phyloP scores from a whole-genome alignment of 1,284 basidiomycete species.

The Cryptococcus jaspeensis region DNA sequence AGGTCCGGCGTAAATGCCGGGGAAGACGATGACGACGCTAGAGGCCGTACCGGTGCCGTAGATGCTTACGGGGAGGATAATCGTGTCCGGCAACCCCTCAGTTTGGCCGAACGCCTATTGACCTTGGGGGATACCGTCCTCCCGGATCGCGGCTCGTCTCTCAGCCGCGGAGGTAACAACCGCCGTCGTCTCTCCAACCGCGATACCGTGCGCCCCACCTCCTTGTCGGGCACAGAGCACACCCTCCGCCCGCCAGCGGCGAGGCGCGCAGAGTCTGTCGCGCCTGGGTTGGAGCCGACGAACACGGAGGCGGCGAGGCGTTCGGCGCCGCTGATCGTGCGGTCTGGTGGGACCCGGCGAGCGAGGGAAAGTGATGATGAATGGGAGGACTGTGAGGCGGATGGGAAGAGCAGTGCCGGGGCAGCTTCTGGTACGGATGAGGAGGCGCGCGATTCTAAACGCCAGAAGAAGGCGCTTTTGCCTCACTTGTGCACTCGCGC shows the following conservation, averaged over 20 bases:
- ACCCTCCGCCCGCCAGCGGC: no score
- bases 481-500: no score
- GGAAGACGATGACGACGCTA: no score
- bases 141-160: not conserved
- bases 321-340: conserved; percentile 6
- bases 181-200: conserved; percentile 10
- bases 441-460: no score
- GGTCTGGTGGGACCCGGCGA: conserved; percentile 1
- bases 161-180: conserved; percentile 14
- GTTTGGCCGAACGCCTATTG: no score
- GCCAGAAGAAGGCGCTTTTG: no score
- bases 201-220: conserved; percentile 12
- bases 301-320: conserved; percentile 3
- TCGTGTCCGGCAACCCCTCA: no score
- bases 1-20: not conserved
- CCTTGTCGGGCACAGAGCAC: not conserved
- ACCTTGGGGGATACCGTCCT: not conserved
- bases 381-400: not conserved
- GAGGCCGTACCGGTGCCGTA: no score
- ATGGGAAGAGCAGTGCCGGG: no score
- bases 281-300: conserved; percentile 13
- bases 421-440: no score
- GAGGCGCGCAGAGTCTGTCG: not conserved
- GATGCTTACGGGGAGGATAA: no score
- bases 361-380: conserved; percentile 6